Evolutionary conservation across 345 rosid species (phyloP).

Genomic region (Rhodamnia argentea): DNA sequence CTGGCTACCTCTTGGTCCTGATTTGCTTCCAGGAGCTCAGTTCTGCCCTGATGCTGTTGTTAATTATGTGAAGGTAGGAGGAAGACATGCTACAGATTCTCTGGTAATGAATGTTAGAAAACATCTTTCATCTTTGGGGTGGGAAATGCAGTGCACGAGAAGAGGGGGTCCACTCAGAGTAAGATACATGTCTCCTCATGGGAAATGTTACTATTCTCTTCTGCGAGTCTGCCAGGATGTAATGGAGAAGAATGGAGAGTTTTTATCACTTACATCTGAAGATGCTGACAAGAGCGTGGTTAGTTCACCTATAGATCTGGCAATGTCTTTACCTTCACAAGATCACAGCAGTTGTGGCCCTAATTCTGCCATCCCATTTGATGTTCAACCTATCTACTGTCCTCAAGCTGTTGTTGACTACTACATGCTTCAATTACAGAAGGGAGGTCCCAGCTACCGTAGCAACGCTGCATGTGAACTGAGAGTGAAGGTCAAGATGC

Average conservation of each 20-base stretch:
- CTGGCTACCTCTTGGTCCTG: slow-evolving; percentile 34
- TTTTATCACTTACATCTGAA: neutral
- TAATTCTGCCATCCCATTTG: neutral
- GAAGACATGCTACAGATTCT: neutral
- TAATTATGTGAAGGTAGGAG: neutral
- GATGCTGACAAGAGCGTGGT: neutral
- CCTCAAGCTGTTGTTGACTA: slow-evolving; percentile 39
- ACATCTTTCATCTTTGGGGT: slow-evolving; percentile 21
- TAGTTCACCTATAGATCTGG: neutral
- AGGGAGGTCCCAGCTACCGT: neutral
- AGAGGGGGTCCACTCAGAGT: neutral
- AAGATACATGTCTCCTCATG: slow-evolving; percentile 29
- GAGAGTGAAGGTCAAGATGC: slow-evolving; percentile 28
- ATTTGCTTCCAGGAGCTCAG: slow-evolving; percentile 35
- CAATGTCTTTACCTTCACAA: neutral
- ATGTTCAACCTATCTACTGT: slow-evolving; percentile 19
- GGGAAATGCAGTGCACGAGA: slow-evolving; percentile 15
- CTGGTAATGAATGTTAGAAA: neutral
- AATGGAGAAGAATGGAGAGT: neutral
- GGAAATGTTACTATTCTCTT: slow-evolving; percentile 20
- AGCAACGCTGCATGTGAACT: neutral
- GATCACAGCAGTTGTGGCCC: neutral
- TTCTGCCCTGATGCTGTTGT: slow-evolving; percentile 39
- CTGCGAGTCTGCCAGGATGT: slow-evolving; percentile 11
- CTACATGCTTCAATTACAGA: neutral